Base-by-base conservation (phyloP, 2,329 filamentous ascomycete species). In the Ophiostoma australiae region DNA sequence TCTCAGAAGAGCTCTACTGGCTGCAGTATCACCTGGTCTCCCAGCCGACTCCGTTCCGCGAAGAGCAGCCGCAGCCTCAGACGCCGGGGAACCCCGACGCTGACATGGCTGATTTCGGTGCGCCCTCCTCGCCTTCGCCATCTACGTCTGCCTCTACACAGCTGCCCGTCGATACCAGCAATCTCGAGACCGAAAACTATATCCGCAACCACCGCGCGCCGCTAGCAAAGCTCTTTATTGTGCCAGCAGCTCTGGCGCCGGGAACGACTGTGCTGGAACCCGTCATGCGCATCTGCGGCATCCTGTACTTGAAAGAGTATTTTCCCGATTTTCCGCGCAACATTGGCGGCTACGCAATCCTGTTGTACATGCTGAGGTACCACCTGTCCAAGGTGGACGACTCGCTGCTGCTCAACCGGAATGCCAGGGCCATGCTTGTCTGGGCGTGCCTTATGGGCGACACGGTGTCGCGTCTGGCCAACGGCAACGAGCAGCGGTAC, bases 261-360 rank as follows among this genome's bases (percentile, higher is more conserved):
- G 69, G 69, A 23, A 63, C 63, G 55, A 74, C 74, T 39, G 65
- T 71, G 0, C 74, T 79, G 17, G 76, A 79, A 61, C 74, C 76
- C 0, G 75, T 77, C 11, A 71, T 80, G 58, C 76, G 79, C 20
- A 75, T 78, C 20, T 74, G 75, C 39, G 75, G 73, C 11, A 73
- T 80, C 27, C 74, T 80, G 2, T 78, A 76, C 70, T 73, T 79
- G 33, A 78, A 79, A 66, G 76, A 79, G 55, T 74, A 78, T 11
- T 73, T 80, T 1, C 78, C 78, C 1, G 77, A 78, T 69, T 77
- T 75, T 68, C 77, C 77, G 20, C 74, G 75, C 69, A 79, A 78
- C 63, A 67, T 78, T 0, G 77, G 78, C 70, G 77, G 76, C 31
- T 79, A 78, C 69, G 75, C 74, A 6, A 75, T 79, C 2, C 73